Conservation (phyloP, 176 grass and related monocot genomes). For the Guadua angustifolia region DNA sequence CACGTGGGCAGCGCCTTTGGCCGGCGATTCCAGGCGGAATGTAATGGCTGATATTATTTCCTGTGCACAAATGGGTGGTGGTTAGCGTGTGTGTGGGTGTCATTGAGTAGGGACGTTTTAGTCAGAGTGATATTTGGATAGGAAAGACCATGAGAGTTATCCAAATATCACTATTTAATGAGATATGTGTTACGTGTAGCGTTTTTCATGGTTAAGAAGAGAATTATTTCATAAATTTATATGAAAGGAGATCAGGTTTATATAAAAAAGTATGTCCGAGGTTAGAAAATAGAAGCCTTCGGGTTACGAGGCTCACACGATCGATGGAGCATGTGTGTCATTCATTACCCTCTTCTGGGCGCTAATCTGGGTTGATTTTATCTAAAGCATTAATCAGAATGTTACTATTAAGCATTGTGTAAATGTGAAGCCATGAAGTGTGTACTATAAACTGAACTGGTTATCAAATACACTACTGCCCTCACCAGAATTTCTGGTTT, state of each 20-base stretch:
- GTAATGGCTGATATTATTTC: too few species aligned
- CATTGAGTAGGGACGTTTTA: background rate
- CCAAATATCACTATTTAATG: too few species aligned
- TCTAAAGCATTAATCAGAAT: background rate
- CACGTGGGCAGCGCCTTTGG: too few species aligned
- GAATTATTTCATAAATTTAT: too few species aligned
- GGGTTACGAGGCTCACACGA: slow-evolving; percentile 21
- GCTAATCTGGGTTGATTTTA: slow-evolving; percentile 17
- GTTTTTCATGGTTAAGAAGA: too few species aligned
- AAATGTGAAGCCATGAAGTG: background rate
- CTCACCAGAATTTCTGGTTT: background rate
- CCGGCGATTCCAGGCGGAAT: too few species aligned
- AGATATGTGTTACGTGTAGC: too few species aligned
- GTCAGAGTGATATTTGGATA: slow-evolving; percentile 35
- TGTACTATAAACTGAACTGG: background rate
- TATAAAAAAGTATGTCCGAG: too few species aligned
- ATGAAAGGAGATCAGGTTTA: too few species aligned
- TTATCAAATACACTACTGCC: background rate
- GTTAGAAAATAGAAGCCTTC: too few species aligned
- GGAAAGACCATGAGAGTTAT: background rate
- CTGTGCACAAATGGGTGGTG: slow-evolving; percentile 49
- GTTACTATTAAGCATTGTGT: background rate
- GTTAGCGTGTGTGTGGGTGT: slow-evolving; percentile 26
- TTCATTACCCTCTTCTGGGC: background rate
- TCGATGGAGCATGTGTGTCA: background rate